phyloP scores from a whole-genome alignment of 371 early-diverging fungal genomes.

The Mortierella sp. region DNA sequence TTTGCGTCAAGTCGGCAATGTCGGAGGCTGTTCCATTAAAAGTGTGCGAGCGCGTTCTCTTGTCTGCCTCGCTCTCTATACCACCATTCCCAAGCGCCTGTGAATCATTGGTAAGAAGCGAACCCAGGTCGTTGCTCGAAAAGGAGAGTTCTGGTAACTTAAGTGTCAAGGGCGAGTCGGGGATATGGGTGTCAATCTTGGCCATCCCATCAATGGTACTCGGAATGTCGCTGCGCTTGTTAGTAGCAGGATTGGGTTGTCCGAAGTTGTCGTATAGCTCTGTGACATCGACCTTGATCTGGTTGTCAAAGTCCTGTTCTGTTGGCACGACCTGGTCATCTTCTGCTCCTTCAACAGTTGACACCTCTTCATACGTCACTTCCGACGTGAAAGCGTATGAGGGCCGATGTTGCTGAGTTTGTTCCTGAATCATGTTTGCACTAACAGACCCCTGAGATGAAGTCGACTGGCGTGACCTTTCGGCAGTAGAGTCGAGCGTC shows the following conservation, averaged over 20 bases:
- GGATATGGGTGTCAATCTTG: neutral
- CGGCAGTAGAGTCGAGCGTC: neutral
- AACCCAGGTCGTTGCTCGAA: constrained; percentile 39
- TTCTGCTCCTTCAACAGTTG: neutral
- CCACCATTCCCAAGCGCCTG: neutral
- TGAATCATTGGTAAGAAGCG: constrained; percentile 14
- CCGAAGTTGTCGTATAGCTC: constrained; percentile 39
- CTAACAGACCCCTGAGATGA: constrained; percentile 32
- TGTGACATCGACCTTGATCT: constrained; percentile 51
- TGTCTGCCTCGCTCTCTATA: constrained; percentile 8
- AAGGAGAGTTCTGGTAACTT: constrained; percentile 44
- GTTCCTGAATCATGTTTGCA: constrained; percentile 16
- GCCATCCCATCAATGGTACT: neutral
- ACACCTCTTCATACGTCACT: neutral
- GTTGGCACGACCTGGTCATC: neutral
- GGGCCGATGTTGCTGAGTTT: neutral
- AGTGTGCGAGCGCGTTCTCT: constrained; percentile 21
- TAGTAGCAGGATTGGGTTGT: neutral
- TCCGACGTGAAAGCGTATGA: neutral
- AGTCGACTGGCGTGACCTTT: constrained; percentile 9
- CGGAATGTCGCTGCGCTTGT: neutral
- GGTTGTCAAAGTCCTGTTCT: constrained; percentile 14
- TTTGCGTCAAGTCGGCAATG: neutral
- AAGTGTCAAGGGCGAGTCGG: neutral
- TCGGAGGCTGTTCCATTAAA: constrained; percentile 14